Evolutionary conservation across 176 grass and related monocot species (phyloP).

Genomic region (Cenchrus fungigraminus): DNA sequence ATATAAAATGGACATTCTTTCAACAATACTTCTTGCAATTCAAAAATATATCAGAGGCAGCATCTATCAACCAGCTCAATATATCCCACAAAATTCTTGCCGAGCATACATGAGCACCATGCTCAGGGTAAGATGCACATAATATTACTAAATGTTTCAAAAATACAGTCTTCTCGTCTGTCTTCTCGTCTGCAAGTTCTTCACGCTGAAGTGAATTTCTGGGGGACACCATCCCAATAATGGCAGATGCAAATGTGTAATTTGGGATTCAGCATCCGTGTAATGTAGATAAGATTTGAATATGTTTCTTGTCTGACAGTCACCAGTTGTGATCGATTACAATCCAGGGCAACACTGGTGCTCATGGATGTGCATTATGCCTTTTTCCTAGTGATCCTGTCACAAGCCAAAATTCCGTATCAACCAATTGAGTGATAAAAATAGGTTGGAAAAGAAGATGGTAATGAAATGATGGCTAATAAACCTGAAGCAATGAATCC

Average conservation of each 20-base stretch:
- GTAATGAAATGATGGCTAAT: background rate
- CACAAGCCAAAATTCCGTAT: conserved; percentile 26
- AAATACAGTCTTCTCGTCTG: conserved; percentile 32
- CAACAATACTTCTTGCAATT: background rate
- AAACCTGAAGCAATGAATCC: conserved; percentile 97
- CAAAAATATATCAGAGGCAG: conserved; percentile 4
- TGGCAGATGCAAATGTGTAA: conserved; percentile 9
- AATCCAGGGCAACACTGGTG: background rate
- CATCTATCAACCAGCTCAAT: conserved; percentile 5
- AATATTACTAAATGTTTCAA: conserved; percentile 16
- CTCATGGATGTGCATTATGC: conserved; percentile 50
- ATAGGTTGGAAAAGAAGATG: conserved; percentile 12
- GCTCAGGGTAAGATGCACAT: conserved; percentile 35
- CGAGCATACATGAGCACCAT: conserved; percentile 7
- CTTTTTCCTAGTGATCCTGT: conserved; percentile 95
- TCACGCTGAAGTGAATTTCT: conserved; percentile 29
- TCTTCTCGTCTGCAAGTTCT: background rate
- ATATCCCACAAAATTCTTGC: conserved; percentile 6
- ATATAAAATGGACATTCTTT: too few relatives aligned
- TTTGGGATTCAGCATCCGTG: background rate
- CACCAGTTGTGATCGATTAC: conserved; percentile 4
- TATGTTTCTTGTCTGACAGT: conserved; percentile 27
- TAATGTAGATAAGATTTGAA: background rate
- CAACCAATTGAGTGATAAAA: conserved; percentile 14
- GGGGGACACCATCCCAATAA: background rate